A percentile compares a stretch with the other conserved stretches of the same genome.
These are phyloP conservation scores for Aureobasidium leucospermi DNA, from an alignment of 2,329 filamentous ascomycete species.

Conservation along the genomic window DNA sequence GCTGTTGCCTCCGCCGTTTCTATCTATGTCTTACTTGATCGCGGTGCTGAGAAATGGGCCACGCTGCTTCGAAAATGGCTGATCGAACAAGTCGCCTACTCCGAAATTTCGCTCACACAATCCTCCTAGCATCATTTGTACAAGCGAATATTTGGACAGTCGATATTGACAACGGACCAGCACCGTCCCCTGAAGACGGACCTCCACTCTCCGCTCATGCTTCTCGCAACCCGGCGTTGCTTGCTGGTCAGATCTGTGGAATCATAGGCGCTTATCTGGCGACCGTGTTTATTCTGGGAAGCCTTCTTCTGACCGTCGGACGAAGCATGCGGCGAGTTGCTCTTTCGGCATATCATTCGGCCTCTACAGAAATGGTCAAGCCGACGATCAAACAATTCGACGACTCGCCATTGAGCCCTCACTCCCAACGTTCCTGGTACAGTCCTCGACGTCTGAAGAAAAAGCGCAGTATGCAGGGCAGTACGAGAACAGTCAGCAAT, in stretches of 20 bases:
- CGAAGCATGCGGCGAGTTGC: conserved; percentile 37
- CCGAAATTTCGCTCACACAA: neutral
- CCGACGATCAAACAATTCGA: conserved; percentile 30
- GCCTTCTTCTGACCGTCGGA: conserved; percentile 44
- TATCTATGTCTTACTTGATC: neutral
- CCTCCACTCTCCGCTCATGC: conserved; percentile 53
- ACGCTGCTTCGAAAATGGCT: neutral
- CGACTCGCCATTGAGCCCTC: conserved; percentile 27
- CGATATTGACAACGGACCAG: conserved; percentile 48
- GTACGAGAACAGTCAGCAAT: conserved; percentile 34
- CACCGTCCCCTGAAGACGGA: conserved; percentile 54
- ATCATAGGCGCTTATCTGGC: conserved; percentile 78
- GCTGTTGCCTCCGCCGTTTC: neutral
- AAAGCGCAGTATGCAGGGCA: conserved; percentile 23
- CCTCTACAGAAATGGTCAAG: conserved; percentile 53
- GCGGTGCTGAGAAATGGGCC: neutral
- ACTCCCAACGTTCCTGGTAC: conserved; percentile 25
- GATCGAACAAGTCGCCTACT: neutral
- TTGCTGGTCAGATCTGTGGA: conserved; percentile 76
- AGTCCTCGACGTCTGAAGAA: conserved; percentile 19
- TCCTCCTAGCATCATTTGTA: neutral
- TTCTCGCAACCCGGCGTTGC: conserved; percentile 53
- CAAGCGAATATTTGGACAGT: conserved; percentile 30
- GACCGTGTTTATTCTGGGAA: conserved; percentile 66
- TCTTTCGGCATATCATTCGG: conserved; percentile 39